Percentiles rank a stretch among this genome's conserved stretches.
phyloP scores from a whole-genome alignment of 306 rosid genomes.

The Quercus dentata region DNA sequence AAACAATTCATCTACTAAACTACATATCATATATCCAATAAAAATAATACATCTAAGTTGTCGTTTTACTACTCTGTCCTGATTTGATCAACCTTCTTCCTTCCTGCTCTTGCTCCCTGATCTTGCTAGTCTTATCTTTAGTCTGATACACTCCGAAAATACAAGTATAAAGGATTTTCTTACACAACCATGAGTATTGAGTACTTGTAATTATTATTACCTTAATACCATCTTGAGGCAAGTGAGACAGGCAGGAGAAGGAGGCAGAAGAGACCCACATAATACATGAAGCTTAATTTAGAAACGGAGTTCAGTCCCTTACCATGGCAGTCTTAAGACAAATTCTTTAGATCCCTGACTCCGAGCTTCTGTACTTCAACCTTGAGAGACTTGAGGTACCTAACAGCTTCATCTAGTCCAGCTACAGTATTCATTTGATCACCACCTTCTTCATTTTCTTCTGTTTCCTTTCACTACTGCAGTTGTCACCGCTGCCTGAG shows the following conservation, averaged over 20 bases:
- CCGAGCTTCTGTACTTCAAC: conserved; percentile 78
- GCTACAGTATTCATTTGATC: conserved; percentile 60
- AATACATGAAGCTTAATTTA: neutral
- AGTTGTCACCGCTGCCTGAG: conserved; percentile 33
- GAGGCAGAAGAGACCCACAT: neutral
- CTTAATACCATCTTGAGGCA: neutral
- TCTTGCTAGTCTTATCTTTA: too few species aligned
- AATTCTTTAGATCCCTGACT: conserved; percentile 36
- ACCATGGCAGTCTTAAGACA: neutral
- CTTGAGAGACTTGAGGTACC: conserved; percentile 87
- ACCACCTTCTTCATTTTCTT: conserved; percentile 77
- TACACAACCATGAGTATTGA: neutral
- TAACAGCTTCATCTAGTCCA: conserved; percentile 84
- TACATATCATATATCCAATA: too few species aligned
- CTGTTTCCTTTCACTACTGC: conserved; percentile 48
- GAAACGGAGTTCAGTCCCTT: neutral
- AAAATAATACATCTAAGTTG: too few species aligned
- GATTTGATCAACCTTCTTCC: too few species aligned
- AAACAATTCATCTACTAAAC: too few species aligned
- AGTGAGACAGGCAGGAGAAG: neutral
- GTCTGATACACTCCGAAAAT: neutral
- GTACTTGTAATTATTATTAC: neutral
- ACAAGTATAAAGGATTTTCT: neutral
- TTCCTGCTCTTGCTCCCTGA: too few species aligned
- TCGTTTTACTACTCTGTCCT: too few species aligned